Evolutionary conservation across 2,329 filamentous ascomycete genomes (phyloP).

Genomic region (Corynespora cassiicola): DNA sequence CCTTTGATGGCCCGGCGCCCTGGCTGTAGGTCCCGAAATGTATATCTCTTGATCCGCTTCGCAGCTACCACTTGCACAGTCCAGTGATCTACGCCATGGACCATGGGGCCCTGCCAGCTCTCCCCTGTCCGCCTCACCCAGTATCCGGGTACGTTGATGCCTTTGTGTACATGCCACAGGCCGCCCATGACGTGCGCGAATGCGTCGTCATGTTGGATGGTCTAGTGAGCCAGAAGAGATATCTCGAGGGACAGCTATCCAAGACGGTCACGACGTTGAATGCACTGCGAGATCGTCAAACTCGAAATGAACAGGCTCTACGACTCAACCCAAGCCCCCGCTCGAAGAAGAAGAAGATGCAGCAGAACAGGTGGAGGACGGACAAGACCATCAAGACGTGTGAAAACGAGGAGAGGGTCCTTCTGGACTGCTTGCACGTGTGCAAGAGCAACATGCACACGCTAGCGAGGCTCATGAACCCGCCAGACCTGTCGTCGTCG

Average conservation of each 20-base stretch:
- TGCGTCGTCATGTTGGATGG: slow-evolving; percentile 19
- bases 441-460: slow-evolving; percentile 39
- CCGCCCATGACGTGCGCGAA: slow-evolving; percentile 8
- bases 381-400: slow-evolving; percentile 38
- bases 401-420: slow-evolving; percentile 36
- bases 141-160: slow-evolving; percentile 16
- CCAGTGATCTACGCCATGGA: slow-evolving; percentile 16
- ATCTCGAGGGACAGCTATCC: slow-evolving; percentile 35
- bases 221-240: slow-evolving; percentile 27
- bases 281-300: slow-evolving; percentile 38
- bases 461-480: slow-evolving; percentile 22
- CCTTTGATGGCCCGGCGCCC: too few relatives aligned
- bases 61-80: neutral
- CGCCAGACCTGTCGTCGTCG: slow-evolving; percentile 11
- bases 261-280: slow-evolving; percentile 40
- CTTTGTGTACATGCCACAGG: slow-evolving; percentile 12
- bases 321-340: slow-evolving; percentile 17
- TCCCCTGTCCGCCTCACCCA: slow-evolving; percentile 6
- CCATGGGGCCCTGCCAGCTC: slow-evolving; percentile 9
- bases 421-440: slow-evolving; percentile 37
- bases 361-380: slow-evolving; percentile 33
- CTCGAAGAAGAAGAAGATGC: slow-evolving; percentile 38
- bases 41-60: too few relatives aligned
- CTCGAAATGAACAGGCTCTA: slow-evolving; percentile 28
- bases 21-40: too few relatives aligned